Percentiles rank a stretch among this genome's conserved stretches.
Evolutionary conservation across 768 basidiomycete genomes (phyloP).

Genomic region (Heimioporus sp.): DNA sequence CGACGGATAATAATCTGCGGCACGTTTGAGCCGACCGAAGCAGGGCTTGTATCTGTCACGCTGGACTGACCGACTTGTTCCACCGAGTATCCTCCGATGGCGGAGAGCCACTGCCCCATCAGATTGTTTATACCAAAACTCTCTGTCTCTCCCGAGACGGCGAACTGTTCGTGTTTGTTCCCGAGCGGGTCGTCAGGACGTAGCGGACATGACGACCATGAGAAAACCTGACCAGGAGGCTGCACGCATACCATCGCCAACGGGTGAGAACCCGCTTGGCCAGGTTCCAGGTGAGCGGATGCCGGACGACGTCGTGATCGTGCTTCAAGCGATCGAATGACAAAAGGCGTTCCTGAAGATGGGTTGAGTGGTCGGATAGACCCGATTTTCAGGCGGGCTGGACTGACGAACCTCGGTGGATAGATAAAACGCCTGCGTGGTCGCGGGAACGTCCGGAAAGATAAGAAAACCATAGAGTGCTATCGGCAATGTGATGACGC

Average conservation of each 20-base stretch:
- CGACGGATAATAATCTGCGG: constrained; percentile 55
- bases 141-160: constrained; percentile 64
- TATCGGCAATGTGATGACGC: constrained; percentile 69
- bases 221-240: constrained; percentile 47
- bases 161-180: no score
- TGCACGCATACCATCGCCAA: constrained; percentile 72
- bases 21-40: constrained; percentile 2
- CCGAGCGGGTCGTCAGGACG: neutral
- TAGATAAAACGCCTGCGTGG: constrained; percentile 63
- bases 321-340: constrained; percentile 46
- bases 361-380: neutral
- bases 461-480: constrained; percentile 69
- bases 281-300: constrained; percentile 46
- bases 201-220: neutral
- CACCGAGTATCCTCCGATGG: constrained; percentile 58
- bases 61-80: constrained; percentile 51
- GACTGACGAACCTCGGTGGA: constrained; percentile 45
- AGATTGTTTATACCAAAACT: constrained; percentile 69
- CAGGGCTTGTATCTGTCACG: neutral
- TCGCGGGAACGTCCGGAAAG: constrained; percentile 70
- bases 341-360: constrained; percentile 51
- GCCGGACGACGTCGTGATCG: constrained; percentile 40
- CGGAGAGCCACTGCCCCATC: constrained; percentile 71
- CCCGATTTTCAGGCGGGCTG: neutral
- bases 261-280: constrained; percentile 48